phyloP scores from a whole-genome alignment of 2,329 filamentous ascomycete genomes.

The Paraconiothyrium brasiliense region DNA sequence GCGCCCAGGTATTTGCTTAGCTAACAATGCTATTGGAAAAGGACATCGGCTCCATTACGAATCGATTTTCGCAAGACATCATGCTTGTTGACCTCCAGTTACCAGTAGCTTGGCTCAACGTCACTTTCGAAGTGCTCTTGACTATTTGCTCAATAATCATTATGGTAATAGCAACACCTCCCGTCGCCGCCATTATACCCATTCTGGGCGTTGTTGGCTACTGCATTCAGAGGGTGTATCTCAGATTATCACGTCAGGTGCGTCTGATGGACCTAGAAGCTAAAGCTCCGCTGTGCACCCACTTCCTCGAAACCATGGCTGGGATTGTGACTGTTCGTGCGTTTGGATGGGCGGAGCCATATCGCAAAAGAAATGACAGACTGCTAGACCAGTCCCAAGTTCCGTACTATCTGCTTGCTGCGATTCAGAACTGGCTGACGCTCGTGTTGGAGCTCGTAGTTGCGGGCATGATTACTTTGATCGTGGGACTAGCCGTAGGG shows the following conservation, averaged over 20 bases:
- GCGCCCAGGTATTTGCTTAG: too few species aligned
- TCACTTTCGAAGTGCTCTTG: conserved; percentile 37
- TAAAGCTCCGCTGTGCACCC: conserved; percentile 57
- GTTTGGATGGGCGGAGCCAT: conserved; percentile 83
- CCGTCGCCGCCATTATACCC: conserved; percentile 20
- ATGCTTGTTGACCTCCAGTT: conserved; percentile 52
- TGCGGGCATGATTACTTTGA: conserved; percentile 84
- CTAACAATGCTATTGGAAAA: background rate
- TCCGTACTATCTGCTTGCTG: conserved; percentile 90
- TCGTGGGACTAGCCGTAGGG: conserved; percentile 80
- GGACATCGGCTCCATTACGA: conserved; percentile 32
- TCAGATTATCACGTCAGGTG: conserved; percentile 55
- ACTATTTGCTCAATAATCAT: conserved; percentile 38
- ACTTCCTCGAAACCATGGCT: conserved; percentile 59
- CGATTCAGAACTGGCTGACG: conserved; percentile 91
- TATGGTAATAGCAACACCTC: conserved; percentile 33
- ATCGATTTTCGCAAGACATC: conserved; percentile 55
- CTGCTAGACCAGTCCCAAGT: conserved; percentile 87
- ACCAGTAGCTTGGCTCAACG: conserved; percentile 33
- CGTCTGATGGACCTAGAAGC: conserved; percentile 62
- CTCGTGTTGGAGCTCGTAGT: conserved; percentile 93
- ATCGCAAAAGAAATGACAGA: conserved; percentile 78
- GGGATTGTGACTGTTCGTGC: conserved; percentile 60
- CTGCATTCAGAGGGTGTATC: conserved; percentile 57
- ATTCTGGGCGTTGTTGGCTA: conserved; percentile 57